A percentile compares a stretch with the other conserved stretches of the same genome.
phyloP scores from a whole-genome alignment of 192 early-diverging fungal genomes.

The Mycoemilia scoparia region DNA sequence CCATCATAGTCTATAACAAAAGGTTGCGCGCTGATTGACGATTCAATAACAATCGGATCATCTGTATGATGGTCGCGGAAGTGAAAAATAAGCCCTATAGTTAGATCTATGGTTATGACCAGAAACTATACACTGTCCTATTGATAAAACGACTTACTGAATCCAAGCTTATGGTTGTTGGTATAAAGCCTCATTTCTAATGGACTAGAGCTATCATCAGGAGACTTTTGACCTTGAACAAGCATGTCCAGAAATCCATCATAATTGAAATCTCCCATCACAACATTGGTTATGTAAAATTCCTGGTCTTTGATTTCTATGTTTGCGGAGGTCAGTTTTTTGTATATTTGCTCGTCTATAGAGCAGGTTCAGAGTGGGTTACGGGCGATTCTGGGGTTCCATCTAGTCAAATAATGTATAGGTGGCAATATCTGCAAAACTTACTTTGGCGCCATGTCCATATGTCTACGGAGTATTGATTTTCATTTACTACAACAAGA shows the following conservation, averaged over 20 bases:
- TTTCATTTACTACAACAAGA: constrained; percentile 48
- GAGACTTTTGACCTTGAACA: constrained; percentile 41
- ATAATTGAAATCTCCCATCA: constrained; percentile 76
- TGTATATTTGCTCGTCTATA: constrained; percentile 15
- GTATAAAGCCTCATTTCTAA: constrained; percentile 4
- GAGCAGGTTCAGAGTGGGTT: background rate
- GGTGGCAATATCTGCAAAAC: background rate
- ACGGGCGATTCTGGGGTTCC: no score
- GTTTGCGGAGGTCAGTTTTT: constrained; percentile 25
- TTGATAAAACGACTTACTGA: no score
- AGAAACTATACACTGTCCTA: no score
- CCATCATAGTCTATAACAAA: constrained; percentile 20
- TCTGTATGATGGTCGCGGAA: constrained; percentile 44
- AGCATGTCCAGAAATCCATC: constrained; percentile 77
- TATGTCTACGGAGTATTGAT: constrained; percentile 46
- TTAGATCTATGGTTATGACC: constrained; percentile 27
- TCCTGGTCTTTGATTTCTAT: constrained; percentile 15
- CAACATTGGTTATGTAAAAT: constrained; percentile 46
- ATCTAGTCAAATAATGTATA: background rate
- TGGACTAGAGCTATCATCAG: constrained; percentile 8
- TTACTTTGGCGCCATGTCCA: constrained; percentile 53
- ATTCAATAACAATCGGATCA: constrained; percentile 11
- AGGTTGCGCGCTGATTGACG: constrained; percentile 6
- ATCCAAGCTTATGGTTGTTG: no score
- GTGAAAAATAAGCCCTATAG: constrained; percentile 56